These are phyloP conservation scores for Tardiomyces depauwii DNA, from an alignment of 1,139 yeast genomes.

Conservation along the genomic window DNA sequence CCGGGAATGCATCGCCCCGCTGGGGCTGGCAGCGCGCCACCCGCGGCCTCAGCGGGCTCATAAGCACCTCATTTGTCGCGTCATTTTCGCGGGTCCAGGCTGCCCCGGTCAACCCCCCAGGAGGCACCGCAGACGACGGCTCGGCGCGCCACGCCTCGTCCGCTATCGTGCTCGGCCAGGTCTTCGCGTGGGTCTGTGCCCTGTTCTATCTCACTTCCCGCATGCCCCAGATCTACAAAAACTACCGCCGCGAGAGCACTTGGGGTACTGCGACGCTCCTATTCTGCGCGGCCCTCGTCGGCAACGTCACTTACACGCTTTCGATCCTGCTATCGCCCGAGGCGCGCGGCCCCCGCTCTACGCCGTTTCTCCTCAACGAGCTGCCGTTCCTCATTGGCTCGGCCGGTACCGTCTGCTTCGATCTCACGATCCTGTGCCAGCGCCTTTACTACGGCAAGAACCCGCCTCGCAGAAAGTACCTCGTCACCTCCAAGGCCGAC, in stretches of 20 bases:
- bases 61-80: conserved; percentile 20
- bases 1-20: neutral
- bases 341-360: conserved; percentile 24
- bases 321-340: conserved; percentile 46
- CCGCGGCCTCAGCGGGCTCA: conserved; percentile 10
- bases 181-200: conserved; percentile 78
- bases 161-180: conserved; percentile 31
- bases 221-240: conserved; percentile 74
- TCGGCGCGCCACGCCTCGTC: conserved; percentile 18
- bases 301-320: conserved; percentile 70
- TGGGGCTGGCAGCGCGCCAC: neutral
- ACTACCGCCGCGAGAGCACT: conserved; percentile 65
- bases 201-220: conserved; percentile 65
- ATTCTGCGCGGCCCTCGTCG: conserved; percentile 67
- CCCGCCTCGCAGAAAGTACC: neutral
- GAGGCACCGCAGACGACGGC: conserved; percentile 7
- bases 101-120: conserved; percentile 11
- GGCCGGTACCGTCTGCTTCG: conserved; percentile 77
- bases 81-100: conserved; percentile 18
- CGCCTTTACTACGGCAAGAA: conserved; percentile 23
- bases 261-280: conserved; percentile 74
- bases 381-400: conserved; percentile 80
- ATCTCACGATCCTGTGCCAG: conserved; percentile 64
- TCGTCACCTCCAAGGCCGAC: neutral
- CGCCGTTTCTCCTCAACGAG: conserved; percentile 51